Evolutionary conservation across 257 asterid species (phyloP), one percentile per base, ranked within the genome.

Genomic region (Solanum gracilifrons): DNA sequence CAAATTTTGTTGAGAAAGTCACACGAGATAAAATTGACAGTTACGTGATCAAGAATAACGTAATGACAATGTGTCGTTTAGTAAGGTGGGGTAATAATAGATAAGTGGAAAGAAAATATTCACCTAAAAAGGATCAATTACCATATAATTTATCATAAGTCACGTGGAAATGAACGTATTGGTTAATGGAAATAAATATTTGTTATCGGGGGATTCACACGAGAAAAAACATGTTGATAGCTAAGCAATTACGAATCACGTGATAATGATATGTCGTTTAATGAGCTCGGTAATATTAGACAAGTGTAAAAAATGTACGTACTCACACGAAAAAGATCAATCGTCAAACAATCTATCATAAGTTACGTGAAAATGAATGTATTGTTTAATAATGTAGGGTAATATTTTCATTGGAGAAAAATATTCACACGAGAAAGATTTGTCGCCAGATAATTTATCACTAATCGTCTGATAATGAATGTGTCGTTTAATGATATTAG

Each of bases 1-100:
- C 0, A 15, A 13, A 5, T 15, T 48, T 5, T 2, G 6, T 48
- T 3, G 1, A 0, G 3, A 5, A 15, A 15, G 60, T 48, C 21
- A 48, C 21, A 15, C 3, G 21, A 48, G 60, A 48, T 48, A 15
- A 48, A 15, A 15, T 0, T 15, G 3, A 5, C 0, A 48, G 3
- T 48, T 15, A 15, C 8, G 8, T 5, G 20, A 16, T 48, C 7
- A 15, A 48, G 21, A 48, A 15, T 15, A 48, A 48, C 1, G 1
- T 48, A 0, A 48, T 5, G 20, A 48, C 0, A 48, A 48, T 5
- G 60, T 48, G 21, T 15, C 3, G 8, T 48, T 48, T 48, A 48
- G 9, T 16, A 51, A 48, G 8, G 62, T 51, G 62, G 62, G 23
- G 23, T 51, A 51, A 51, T 51, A 51, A 51, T 51, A 51, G 62